These are phyloP conservation scores for Suillus bovinus DNA, from an alignment of 768 basidiomycete genomes.

Conservation along the genomic window DNA sequence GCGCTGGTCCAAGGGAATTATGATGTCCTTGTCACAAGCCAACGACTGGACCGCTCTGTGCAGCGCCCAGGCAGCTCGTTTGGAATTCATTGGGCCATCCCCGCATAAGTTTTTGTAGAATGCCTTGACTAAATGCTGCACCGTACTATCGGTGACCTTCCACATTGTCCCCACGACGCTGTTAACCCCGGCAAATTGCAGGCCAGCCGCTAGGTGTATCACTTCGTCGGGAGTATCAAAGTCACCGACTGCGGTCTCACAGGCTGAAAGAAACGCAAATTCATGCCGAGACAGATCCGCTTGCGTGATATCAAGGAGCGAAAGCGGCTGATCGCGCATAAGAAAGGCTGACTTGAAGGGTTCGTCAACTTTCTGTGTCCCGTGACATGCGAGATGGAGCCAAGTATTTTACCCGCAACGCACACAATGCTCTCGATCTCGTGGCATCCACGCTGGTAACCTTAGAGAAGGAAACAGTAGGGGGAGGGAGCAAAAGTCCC, in stretches of 20 bases:
- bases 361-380: not conserved
- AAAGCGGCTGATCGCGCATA: slow-evolving; percentile 2
- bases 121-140: not conserved
- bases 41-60: not conserved
- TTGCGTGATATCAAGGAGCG: slow-evolving; percentile 9
- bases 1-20: not conserved
- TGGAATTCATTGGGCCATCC: not conserved
- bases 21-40: not conserved
- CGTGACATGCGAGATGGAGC: slow-evolving; percentile 25
- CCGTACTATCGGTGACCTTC: not conserved
- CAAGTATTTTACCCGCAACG: slow-evolving; percentile 9
- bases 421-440: not conserved
- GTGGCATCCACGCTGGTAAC: not conserved
- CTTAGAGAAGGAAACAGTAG: slow-evolving; percentile 2
- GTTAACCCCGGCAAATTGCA: not conserved
- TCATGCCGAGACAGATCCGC: not conserved
- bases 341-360: slow-evolving; percentile 15
- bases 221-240: not conserved
- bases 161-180: not conserved
- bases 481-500: not conserved
- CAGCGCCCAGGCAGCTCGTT: not conserved
- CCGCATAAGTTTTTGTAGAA: not conserved
- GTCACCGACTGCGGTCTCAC: slow-evolving; percentile 8
- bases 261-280: slow-evolving; percentile 21
- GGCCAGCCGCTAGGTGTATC: not conserved